Percentiles rank a stretch among this genome's conserved stretches.
phyloP scores from a whole-genome alignment of 2,329 filamentous ascomycete genomes.

The Colletotrichum filicis region DNA sequence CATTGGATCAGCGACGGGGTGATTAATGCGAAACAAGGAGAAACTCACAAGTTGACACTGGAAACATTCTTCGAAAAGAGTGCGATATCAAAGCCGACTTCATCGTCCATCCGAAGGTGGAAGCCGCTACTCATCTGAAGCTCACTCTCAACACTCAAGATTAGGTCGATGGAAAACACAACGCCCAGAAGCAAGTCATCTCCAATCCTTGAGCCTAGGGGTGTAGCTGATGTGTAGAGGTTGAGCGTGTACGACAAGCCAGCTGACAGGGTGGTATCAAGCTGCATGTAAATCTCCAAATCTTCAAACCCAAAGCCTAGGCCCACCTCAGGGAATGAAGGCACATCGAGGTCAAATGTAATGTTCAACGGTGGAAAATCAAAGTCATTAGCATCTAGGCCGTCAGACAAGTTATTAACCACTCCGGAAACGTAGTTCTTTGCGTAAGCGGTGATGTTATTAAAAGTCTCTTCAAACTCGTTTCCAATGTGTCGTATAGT shows the following conservation, averaged over 20 bases:
- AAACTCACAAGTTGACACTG: conserved; percentile 59
- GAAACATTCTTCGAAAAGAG: conserved; percentile 62
- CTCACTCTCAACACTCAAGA: conserved; percentile 57
- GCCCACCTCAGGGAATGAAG: conserved; percentile 52
- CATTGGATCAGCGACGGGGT: not conserved
- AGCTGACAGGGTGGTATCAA: conserved; percentile 54
- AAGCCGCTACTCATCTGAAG: conserved; percentile 65
- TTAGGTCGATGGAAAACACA: conserved; percentile 61
- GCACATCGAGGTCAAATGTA: conserved; percentile 56
- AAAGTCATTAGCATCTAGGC: conserved; percentile 43
- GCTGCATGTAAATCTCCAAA: conserved; percentile 62
- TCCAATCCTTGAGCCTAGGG: conserved; percentile 53
- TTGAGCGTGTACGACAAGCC: conserved; percentile 59
- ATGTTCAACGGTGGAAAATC: conserved; percentile 51
- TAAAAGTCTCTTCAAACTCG: conserved; percentile 45
- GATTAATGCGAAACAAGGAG: not conserved
- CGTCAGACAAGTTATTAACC: conserved; percentile 40
- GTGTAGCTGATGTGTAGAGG: conserved; percentile 57
- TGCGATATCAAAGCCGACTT: conserved; percentile 57
- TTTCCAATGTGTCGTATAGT: conserved; percentile 48
- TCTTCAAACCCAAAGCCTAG: conserved; percentile 61
- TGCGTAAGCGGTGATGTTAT: conserved; percentile 47
- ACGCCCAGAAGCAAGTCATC: conserved; percentile 55
- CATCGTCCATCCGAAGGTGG: conserved; percentile 65
- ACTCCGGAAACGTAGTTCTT: conserved; percentile 46